Base-by-base conservation (phyloP, 1,139 yeast genomes). In the Saccharomyces hybrid region DNA sequence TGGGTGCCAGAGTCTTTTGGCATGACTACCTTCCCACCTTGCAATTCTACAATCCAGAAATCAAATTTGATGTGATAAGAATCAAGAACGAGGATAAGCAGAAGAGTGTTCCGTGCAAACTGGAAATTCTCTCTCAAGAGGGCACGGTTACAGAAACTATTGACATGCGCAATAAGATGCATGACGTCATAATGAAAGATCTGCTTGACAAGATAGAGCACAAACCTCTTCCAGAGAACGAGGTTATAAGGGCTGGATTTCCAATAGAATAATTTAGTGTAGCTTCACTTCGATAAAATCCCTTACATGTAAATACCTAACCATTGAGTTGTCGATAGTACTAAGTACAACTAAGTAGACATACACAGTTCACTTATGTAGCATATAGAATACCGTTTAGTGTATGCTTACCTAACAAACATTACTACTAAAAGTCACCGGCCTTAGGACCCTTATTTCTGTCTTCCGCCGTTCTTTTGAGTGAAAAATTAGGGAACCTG, bases 21-120 rank as follows among this genome's bases (percentile, higher is more conserved):
- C 81, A 80, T 64, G 73, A 76, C 51, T 79, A 82, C 69, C 74
- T 89, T 56, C 96, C 95, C 20, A 82, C 89, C 13, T 75, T 90
- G 56, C 85, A 83, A 67, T 90, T 87, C 71, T 91, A 88, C 73
- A 90, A 90, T 70, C 93, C 93, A 31, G 73, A 75, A 47, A 67
- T 87, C 34, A 78, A 81, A 38, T 82, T 88, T 56, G 76, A 80
- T 29, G 85, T 89, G 48, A 73, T 77, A 28, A 76, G 88, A 60
- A 75, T 85, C 48, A 71, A 73, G 34, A 77, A 81, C 53, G 70
- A 68, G 8, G 28, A 72, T 71, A 50, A 73, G 38, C 61, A 58
- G 11, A 53, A 48, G 6, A 57, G 57, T 8, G 66, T 66, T 20
- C 71, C 71, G 13, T 68, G 71, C 48, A 53, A 48, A 16, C 49